A percentile compares a stretch with the other conserved stretches of the same genome.
phyloP scores from a whole-genome alignment of 139 green algal genomes.

The Astrephomene gubernaculifera region DNA sequence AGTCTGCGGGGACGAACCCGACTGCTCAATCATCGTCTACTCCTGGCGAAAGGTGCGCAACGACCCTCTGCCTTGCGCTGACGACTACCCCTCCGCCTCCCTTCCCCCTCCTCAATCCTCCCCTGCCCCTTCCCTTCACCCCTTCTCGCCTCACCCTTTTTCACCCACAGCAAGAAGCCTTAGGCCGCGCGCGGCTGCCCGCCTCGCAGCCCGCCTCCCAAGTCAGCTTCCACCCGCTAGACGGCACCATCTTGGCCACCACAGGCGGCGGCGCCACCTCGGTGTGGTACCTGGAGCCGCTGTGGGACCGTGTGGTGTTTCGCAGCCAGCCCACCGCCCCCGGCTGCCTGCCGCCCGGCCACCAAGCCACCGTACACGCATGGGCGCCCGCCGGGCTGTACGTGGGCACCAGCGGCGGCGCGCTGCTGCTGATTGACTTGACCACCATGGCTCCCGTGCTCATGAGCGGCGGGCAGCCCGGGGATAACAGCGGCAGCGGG shows the following conservation, averaged over 20 bases:
- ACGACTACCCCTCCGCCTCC: not conserved
- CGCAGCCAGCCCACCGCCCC: not conserved
- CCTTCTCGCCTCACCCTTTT: no score
- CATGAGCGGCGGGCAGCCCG: not conserved
- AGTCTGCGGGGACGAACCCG: conserved; percentile 50
- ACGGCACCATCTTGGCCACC: conserved; percentile 39
- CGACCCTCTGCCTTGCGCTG: not conserved
- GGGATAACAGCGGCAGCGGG: not conserved
- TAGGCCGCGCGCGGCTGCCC: conserved; percentile 30
- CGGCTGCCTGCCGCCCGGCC: not conserved
- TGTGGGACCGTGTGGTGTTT: conserved; percentile 50
- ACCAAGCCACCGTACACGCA: conserved; percentile 24
- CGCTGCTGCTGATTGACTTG: conserved; percentile 37
- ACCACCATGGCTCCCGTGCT: conserved; percentile 21
- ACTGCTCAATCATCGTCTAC: conserved; percentile 45
- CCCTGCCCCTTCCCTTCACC: not conserved
- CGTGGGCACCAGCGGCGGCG: conserved; percentile 35
- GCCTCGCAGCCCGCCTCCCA: conserved; percentile 13
- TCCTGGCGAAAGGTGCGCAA: conserved; percentile 45
- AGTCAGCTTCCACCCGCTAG: conserved; percentile 50
- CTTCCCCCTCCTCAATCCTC: not conserved
- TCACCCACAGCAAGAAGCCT: conserved; percentile 8
- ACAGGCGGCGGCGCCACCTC: conserved; percentile 2
- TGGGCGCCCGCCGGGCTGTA: conserved; percentile 48
- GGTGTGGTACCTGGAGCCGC: conserved; percentile 45